phyloP scores from a whole-genome alignment of 345 rosid species.

The Populus deltoides region DNA sequence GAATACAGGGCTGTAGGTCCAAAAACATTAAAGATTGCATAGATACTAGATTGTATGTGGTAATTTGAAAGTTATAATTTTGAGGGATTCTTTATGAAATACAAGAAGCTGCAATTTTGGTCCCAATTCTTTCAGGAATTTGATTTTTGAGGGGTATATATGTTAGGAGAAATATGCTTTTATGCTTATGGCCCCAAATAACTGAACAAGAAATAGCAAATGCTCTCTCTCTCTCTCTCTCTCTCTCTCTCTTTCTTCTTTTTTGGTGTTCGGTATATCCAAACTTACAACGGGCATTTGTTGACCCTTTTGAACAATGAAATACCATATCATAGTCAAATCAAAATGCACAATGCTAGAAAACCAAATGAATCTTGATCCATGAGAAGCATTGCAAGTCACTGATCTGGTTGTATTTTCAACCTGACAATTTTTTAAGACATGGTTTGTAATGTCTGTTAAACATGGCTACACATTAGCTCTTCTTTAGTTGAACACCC shows the following conservation, averaged over 20 bases:
- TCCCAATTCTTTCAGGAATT: neutral
- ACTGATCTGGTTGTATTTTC: neutral
- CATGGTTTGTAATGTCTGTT: neutral
- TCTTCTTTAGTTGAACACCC: neutral
- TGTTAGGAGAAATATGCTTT: neutral
- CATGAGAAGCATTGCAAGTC: neutral
- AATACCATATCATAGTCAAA: neutral
- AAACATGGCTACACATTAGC: neutral
- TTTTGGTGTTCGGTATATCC: neutral
- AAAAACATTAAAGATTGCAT: neutral
- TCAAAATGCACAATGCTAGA: neutral
- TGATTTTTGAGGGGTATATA: neutral
- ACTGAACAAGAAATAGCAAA: neutral
- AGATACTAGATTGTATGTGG: neutral
- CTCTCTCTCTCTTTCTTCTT: too few species aligned
- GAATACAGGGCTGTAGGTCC: neutral
- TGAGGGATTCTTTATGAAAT: neutral
- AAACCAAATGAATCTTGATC: neutral
- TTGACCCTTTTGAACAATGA: neutral
- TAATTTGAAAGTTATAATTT: neutral
- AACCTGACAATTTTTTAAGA: neutral
- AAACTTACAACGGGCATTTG: neutral
- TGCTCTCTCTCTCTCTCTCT: neutral
- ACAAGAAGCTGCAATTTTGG: too few species aligned
- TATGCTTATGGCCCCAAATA: neutral